phyloP scores from a whole-genome alignment of 1,139 yeast genomes.

The Diutina pseudorugosa region DNA sequence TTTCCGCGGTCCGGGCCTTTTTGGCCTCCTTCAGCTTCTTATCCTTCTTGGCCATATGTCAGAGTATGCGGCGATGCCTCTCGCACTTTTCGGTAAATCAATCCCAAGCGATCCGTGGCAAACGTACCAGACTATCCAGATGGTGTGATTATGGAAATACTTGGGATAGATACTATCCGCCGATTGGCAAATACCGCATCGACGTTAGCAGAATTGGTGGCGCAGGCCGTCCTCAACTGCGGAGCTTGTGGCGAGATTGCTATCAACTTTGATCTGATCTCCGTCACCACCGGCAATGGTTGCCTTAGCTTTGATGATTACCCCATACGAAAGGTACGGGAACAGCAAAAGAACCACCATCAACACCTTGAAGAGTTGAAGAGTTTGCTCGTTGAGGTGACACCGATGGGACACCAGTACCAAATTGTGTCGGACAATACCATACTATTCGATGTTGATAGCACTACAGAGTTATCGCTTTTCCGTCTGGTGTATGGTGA shows the following conservation, averaged over 20 bases:
- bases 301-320: background rate
- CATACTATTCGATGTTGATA: background rate
- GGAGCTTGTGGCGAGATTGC: background rate
- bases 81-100: background rate
- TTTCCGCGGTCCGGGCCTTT: conserved; percentile 79
- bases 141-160: background rate
- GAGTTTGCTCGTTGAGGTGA: background rate
- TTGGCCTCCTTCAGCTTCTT: conserved; percentile 32
- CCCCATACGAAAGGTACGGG: background rate
- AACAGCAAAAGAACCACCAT: background rate
- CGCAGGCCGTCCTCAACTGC: background rate
- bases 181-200: background rate
- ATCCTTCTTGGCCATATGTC: conserved; percentile 33
- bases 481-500: background rate
- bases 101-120: background rate
- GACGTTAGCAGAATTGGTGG: background rate
- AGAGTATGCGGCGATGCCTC: background rate
- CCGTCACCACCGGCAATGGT: background rate
- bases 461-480: background rate
- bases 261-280: background rate
- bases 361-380: background rate
- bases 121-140: background rate
- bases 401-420: background rate
- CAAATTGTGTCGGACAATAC: background rate
- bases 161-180: background rate